Percentiles rank a stretch among this genome's conserved stretches.
Evolutionary conservation across 495 filamentous ascomycete genomes (phyloP).

Genomic region (Xylaria telfairii): DNA sequence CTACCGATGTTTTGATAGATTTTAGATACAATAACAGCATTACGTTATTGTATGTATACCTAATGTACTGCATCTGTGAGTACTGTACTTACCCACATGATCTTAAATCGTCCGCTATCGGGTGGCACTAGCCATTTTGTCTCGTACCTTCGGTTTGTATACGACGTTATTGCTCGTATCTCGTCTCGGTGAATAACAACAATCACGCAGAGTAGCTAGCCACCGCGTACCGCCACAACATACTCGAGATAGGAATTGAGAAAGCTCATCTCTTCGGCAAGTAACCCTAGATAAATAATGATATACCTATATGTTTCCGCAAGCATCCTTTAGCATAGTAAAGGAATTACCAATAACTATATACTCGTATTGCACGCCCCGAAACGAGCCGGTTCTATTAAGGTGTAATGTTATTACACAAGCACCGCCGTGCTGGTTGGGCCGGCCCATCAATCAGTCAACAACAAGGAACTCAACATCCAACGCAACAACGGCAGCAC

Average conservation of each 20-base stretch:
- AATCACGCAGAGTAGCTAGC: neutral
- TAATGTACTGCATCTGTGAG: too few species aligned
- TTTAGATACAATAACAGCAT: too few species aligned
- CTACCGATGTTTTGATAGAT: too few species aligned
- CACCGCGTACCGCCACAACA: too few species aligned
- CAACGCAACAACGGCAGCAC: neutral
- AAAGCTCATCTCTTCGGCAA: neutral
- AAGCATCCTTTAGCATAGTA: neutral
- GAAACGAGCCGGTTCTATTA: neutral
- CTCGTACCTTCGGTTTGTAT: neutral
- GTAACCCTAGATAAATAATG: neutral
- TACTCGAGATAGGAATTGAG: neutral
- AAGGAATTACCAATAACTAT: neutral
- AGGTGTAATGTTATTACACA: neutral
- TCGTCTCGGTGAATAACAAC: neutral
- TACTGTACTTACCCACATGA: too few species aligned
- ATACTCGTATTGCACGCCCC: neutral
- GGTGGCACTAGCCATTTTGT: too few species aligned
- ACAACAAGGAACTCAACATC: slow-evolving; percentile 11
- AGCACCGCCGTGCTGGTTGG: slow-evolving; percentile 4
- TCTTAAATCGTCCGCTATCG: too few species aligned
- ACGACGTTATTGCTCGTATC: neutral
- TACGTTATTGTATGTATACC: too few species aligned
- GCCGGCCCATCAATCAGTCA: neutral
- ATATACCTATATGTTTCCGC: neutral